These are phyloP conservation scores for Lactifluus echinatus DNA, from an alignment of 768 basidiomycete genomes.

Conservation along the genomic window DNA sequence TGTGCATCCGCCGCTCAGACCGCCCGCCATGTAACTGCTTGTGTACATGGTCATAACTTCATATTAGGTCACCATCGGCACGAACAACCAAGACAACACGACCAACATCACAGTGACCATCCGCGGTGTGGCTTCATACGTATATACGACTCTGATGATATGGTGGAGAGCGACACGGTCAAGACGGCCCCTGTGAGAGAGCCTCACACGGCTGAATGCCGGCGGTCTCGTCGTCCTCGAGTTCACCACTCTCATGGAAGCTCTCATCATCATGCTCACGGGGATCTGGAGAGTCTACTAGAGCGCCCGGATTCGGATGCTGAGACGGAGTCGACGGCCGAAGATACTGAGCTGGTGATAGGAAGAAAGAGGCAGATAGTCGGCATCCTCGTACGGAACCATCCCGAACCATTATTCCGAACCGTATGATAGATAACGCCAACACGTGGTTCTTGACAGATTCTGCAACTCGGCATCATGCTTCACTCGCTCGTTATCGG, in stretches of 20 bases:
- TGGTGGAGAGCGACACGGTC: not conserved
- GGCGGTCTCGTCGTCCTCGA: not conserved
- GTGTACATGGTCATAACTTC: not conserved
- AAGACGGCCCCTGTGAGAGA: not conserved
- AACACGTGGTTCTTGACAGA: constrained; percentile 36
- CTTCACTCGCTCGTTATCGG: constrained; percentile 77
- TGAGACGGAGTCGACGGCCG: constrained; percentile 1
- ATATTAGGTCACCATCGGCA: constrained; percentile 32
- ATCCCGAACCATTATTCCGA: constrained; percentile 6
- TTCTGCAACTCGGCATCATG: constrained; percentile 84
- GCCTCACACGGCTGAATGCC: not conserved
- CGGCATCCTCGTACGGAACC: constrained; percentile 52
- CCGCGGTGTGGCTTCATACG: constrained; percentile 4
- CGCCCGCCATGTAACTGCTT: not conserved
- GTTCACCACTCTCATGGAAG: not conserved
- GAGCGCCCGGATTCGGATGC: not conserved
- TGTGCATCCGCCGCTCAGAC: not conserved
- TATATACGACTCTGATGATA: not conserved
- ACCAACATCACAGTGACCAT: constrained; percentile 20
- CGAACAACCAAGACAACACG: constrained; percentile 25
- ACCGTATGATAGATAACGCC: not conserved
- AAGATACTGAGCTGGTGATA: constrained; percentile 28
- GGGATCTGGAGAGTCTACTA: constrained; percentile 17
- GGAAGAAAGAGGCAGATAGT: constrained; percentile 60
- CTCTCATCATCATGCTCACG: constrained; percentile 8